phyloP scores from a whole-genome alignment of 495 filamentous ascomycete genomes.

The Amphirosellinia nigrospora region DNA sequence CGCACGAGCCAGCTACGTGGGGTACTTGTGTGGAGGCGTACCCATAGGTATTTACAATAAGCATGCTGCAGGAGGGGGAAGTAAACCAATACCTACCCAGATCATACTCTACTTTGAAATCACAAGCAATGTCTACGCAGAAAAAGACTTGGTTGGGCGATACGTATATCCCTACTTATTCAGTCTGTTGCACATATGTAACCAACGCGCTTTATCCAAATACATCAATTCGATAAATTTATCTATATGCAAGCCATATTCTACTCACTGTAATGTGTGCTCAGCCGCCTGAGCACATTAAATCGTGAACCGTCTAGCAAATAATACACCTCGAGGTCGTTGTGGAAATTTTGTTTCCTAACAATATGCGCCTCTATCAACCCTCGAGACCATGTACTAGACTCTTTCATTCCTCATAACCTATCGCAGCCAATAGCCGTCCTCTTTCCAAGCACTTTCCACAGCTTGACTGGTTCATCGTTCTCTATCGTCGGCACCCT shows the following conservation, averaged over 20 bases:
- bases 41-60: no score
- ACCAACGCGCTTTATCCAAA: background rate
- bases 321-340: constrained; percentile 13
- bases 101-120: no score
- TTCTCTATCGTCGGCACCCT: background rate
- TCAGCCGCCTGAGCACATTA: constrained; percentile 13
- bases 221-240: constrained; percentile 2
- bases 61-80: no score
- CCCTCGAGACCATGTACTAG: background rate
- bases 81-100: no score
- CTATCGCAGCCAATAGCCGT: no score
- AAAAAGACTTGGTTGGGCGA: background rate
- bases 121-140: background rate
- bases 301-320: constrained; percentile 19
- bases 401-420: background rate
- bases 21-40: background rate
- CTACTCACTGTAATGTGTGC: constrained; percentile 11
- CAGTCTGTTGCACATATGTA: background rate
- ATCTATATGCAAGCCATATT: constrained; percentile 15
- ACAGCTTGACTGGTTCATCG: background rate
- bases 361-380: background rate
- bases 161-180: background rate
- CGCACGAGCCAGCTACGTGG: background rate
- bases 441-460: background rate
- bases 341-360: background rate